Percentiles rank a stretch among this genome's conserved stretches.
Evolutionary conservation across 345 rosid genomes (phyloP).

Genomic region (Linum trigynum): DNA sequence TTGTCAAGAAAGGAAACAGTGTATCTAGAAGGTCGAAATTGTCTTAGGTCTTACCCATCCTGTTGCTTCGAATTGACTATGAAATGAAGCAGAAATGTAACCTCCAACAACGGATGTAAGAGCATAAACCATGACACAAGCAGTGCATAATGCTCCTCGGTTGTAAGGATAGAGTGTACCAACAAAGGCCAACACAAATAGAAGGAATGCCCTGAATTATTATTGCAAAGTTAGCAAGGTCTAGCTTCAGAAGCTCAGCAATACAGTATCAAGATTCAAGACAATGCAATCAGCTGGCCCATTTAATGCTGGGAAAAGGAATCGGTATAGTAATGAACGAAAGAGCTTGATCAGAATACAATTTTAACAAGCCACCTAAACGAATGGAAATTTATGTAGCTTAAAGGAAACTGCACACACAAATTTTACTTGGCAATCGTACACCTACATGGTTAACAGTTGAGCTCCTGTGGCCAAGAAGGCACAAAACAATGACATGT

Average conservation of each 20-base stretch:
- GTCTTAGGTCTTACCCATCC: conserved; percentile 49
- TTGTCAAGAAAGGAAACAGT: background rate
- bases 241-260: too few relatives aligned
- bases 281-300: too few relatives aligned
- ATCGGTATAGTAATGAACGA: background rate
- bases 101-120: conserved; percentile 71
- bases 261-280: too few relatives aligned
- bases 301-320: too few relatives aligned
- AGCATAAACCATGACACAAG: conserved; percentile 42
- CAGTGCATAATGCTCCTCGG: conserved; percentile 48
- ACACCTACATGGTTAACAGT: conserved; percentile 56
- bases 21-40: conserved; percentile 1
- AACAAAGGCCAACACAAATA: conserved; percentile 46
- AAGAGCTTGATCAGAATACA: background rate
- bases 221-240: conserved; percentile 8
- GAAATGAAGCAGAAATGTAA: conserved; percentile 56
- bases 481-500: conserved; percentile 61
- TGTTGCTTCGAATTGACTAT: conserved; percentile 45
- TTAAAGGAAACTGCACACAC: too few relatives aligned
- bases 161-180: conserved; percentile 71
- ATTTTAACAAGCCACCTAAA: background rate
- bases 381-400: background rate
- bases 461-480: conserved; percentile 73
- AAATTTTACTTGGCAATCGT: background rate
- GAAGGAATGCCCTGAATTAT: conserved; percentile 39